phyloP scores from a whole-genome alignment of 306 rosid species.

The Gleditsia sinensis region DNA sequence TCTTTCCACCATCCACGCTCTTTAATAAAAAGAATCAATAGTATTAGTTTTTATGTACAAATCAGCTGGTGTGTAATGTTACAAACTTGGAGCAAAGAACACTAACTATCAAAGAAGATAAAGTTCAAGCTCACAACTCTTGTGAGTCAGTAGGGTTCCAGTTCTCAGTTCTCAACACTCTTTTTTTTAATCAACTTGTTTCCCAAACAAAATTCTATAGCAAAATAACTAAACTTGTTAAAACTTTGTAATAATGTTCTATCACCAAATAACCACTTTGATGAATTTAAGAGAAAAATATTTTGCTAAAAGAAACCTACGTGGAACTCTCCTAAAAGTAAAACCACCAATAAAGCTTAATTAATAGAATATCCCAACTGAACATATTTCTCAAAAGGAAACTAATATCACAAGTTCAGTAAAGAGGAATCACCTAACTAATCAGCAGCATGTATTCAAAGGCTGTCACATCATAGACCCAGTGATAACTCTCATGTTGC shows the following conservation, averaged over 20 bases:
- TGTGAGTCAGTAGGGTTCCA: not conserved
- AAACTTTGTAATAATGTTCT: not conserved
- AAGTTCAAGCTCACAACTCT: not conserved
- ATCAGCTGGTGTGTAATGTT: not conserved
- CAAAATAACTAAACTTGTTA: not conserved
- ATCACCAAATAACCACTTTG: not conserved
- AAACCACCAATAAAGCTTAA: not conserved
- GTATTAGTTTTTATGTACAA: not conserved
- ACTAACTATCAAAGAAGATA: not conserved
- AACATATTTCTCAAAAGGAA: not conserved
- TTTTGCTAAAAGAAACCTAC: not conserved
- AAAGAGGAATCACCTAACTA: not conserved
- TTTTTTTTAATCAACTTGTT: not conserved
- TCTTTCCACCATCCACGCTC: conserved; percentile 64
- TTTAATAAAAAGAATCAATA: conserved; percentile 7
- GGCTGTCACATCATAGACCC: not conserved
- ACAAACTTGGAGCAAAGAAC: not conserved
- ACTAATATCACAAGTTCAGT: not conserved
- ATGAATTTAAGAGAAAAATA: not conserved
- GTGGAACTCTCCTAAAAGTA: not conserved
- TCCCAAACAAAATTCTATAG: not conserved
- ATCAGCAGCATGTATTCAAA: too few relatives aligned
- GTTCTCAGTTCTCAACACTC: not conserved
- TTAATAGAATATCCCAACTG: not conserved
- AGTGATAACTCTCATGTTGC: not conserved